Conservation (phyloP, 805 yeast species). For the Blastobotrys attinorum region DNA sequence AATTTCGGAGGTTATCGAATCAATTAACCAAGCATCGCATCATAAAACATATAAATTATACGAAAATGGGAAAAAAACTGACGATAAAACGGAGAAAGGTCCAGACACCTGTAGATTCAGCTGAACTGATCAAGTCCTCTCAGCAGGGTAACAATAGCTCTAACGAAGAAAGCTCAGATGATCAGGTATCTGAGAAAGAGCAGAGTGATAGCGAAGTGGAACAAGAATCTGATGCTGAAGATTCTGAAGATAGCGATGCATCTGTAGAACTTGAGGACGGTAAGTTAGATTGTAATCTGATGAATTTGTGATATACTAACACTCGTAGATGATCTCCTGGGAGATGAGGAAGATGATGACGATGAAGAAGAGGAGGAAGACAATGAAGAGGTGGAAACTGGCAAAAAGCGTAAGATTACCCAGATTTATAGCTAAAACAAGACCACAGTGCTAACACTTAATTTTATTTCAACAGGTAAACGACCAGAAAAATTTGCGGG, state of each 20-base stretch:
- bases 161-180: neutral
- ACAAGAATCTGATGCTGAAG: no score
- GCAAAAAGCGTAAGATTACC: conserved; percentile 2
- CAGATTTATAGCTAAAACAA: no score
- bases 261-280: neutral
- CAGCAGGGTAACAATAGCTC: neutral
- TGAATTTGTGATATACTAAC: neutral
- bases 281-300: neutral
- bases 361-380: conserved; percentile 21
- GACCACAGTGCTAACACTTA: no score
- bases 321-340: conserved; percentile 6
- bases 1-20: neutral
- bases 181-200: neutral
- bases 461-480: conserved; percentile 32
- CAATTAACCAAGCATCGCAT: neutral
- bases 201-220: no score
- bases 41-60: no score
- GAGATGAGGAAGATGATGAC: conserved; percentile 20
- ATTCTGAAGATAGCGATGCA: neutral
- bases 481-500: conserved; percentile 60
- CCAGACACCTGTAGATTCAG: neutral
- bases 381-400: conserved; percentile 14
- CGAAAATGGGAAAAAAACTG: neutral
- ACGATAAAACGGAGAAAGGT: neutral
- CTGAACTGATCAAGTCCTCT: neutral